Conservation (phyloP, 352 stramenopile species). For the Pythium sp. region DNA sequence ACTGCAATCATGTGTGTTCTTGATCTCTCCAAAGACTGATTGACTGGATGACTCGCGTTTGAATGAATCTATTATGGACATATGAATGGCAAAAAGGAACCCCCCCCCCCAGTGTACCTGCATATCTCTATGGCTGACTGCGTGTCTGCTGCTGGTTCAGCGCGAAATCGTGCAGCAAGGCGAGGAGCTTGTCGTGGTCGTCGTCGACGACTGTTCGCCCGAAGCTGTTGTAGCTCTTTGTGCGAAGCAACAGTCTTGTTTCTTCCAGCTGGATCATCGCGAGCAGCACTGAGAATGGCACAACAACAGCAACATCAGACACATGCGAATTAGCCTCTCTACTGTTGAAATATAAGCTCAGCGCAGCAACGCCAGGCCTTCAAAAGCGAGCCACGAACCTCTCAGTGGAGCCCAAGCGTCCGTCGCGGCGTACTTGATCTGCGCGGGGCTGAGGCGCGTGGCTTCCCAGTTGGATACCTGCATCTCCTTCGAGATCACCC, state of each 20-base stretch:
- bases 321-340: background rate
- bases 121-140: constrained; percentile 10
- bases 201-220: constrained; percentile 34
- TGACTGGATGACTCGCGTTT: background rate
- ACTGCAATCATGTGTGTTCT: background rate
- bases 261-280: constrained; percentile 73
- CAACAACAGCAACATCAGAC: background rate
- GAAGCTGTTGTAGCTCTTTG: constrained; percentile 66
- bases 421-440: constrained; percentile 80
- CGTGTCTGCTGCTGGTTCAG: constrained; percentile 23
- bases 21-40: background rate
- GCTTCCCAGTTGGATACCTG: constrained; percentile 86
- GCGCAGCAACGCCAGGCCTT: background rate
- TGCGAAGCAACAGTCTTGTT: constrained; percentile 43
- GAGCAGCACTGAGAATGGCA: constrained; percentile 51
- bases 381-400: constrained; percentile 35
- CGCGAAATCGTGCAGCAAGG: constrained; percentile 40
- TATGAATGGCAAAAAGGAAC: constrained; percentile 3
- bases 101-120: background rate
- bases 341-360: background rate
- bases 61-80: constrained; percentile 14
- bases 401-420: constrained; percentile 73
- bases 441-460: constrained; percentile 49
- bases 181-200: constrained; percentile 46
- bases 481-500: constrained; percentile 80